Percentiles rank a stretch among this genome's conserved stretches.
phyloP scores from a whole-genome alignment of 306 rosid genomes.

The Rosa lucieae region DNA sequence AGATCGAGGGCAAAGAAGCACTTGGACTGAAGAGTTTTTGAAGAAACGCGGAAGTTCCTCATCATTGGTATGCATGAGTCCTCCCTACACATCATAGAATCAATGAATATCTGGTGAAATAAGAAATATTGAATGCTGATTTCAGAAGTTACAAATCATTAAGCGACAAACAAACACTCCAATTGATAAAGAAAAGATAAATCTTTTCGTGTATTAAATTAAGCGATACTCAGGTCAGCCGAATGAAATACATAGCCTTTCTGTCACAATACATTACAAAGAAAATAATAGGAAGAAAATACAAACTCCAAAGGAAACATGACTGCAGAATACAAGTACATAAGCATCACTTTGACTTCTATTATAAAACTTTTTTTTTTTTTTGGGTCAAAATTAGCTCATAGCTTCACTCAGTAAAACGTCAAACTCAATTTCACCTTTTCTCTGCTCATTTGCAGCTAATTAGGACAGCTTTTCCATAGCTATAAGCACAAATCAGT shows the following conservation, averaged over 20 bases:
- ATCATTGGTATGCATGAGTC: conserved; percentile 68
- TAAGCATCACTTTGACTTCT: too few species aligned
- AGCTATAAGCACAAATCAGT: neutral
- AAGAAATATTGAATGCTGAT: neutral
- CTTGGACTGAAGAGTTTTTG: conserved; percentile 75
- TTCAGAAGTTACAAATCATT: neutral
- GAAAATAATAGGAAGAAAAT: neutral
- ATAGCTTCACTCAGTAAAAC: too few species aligned
- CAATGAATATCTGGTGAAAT: neutral
- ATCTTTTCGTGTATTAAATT: neutral
- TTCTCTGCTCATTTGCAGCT: neutral
- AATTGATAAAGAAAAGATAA: neutral
- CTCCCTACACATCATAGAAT: conserved; percentile 48
- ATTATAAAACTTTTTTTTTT: too few species aligned
- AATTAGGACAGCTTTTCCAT: neutral
- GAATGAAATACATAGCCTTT: neutral
- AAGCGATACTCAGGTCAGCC: neutral
- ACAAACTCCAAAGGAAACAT: too few species aligned
- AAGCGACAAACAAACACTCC: neutral
- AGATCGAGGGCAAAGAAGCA: conserved; percentile 74
- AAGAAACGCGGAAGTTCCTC: conserved; percentile 78
- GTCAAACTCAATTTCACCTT: too few species aligned
- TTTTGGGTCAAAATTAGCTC: too few species aligned
- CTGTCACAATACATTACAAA: neutral
- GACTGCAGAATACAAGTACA: too few species aligned